Evolutionary conservation across 352 stramenopile species (phyloP), one percentile per base, ranked within the genome.

Genomic region (Phytophthora constricta): DNA sequence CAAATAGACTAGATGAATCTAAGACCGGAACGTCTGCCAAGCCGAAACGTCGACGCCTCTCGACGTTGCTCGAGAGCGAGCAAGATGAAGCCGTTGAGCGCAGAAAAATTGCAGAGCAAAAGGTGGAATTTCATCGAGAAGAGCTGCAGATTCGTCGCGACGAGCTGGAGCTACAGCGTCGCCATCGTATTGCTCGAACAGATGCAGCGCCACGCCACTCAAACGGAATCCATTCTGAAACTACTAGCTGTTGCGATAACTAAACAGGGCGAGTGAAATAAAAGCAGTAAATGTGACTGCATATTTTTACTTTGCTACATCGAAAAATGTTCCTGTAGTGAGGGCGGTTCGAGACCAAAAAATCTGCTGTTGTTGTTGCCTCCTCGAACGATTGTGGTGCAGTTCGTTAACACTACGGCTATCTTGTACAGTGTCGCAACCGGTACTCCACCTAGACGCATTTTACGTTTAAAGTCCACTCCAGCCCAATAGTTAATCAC

Each of bases 401-500:
- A 62, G 20, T 55, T 62, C n/a, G 19, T 41, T 2, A 62, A 23
- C 17, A 55, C 53, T 28, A 8, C 42, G 33, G 17, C 31, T 0
- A 54, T 28, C 20, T 54, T 22, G 20, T 62, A 62, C 13, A 62
- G 27, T 43, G 41, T 54, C 14, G 41, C 55, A 5, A 47, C 31
- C 16, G 55, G 43, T 20, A 55, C 45, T n/a, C 53, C 54, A 27
- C 31, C 48, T 16, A 62, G 48, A 28, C 4, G 19, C 31, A 62
- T 49, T 25, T 48, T 62, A 1, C 45, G 42, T 19, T 62, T 62
- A 28, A 62, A 62, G 28, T 62, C 42, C 1, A 62, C 1, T 22
- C 52, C 46, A 11, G 55, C 55, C 45, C 55, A 62, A 7, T 55
- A 43, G 1, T 28, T 11, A 47, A 62, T 28, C 23, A 54, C 53